Evolutionary conservation across 352 stramenopile genomes (phyloP).

Genomic region (Phytophthora constricta): DNA sequence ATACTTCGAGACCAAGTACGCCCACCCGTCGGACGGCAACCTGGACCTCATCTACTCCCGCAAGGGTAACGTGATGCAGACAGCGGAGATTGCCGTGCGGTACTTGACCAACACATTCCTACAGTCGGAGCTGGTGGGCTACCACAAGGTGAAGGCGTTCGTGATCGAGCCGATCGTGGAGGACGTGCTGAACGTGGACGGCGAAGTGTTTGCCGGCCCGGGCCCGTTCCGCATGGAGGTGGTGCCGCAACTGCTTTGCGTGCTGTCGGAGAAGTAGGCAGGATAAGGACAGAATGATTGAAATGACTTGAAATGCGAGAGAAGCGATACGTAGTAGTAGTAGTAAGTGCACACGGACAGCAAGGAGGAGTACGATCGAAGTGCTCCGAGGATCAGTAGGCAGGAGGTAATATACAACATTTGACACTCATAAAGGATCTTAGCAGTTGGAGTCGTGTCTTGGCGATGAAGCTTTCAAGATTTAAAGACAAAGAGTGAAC

Average conservation of each 20-base stretch:
- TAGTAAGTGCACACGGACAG: slow-evolving; percentile 24
- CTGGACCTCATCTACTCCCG: slow-evolving; percentile 80
- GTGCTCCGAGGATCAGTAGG: slow-evolving; percentile 17
- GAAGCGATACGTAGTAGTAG: too few relatives aligned
- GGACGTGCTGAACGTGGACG: slow-evolving; percentile 80
- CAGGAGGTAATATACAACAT: slow-evolving; percentile 2
- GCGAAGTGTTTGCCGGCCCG: slow-evolving; percentile 67
- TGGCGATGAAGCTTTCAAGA: too few relatives aligned
- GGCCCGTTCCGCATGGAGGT: slow-evolving; percentile 79
- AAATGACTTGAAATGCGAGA: background rate
- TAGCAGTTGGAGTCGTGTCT: too few relatives aligned
- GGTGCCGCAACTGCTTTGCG: slow-evolving; percentile 70
- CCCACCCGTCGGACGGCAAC: slow-evolving; percentile 81
- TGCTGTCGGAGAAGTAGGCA: slow-evolving; percentile 80
- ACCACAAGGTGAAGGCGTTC: slow-evolving; percentile 83
- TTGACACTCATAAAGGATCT: background rate
- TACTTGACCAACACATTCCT: slow-evolving; percentile 68
- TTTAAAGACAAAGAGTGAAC: too few relatives aligned
- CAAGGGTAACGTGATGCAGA: slow-evolving; percentile 53
- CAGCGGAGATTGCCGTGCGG: slow-evolving; percentile 54
- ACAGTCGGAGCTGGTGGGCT: slow-evolving; percentile 63
- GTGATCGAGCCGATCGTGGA: slow-evolving; percentile 69
- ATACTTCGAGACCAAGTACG: slow-evolving; percentile 84
- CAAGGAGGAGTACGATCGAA: slow-evolving; percentile 34
- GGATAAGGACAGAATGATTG: background rate